Conservation (phyloP, 768 basidiomycete species). For the Zangia roseola region DNA sequence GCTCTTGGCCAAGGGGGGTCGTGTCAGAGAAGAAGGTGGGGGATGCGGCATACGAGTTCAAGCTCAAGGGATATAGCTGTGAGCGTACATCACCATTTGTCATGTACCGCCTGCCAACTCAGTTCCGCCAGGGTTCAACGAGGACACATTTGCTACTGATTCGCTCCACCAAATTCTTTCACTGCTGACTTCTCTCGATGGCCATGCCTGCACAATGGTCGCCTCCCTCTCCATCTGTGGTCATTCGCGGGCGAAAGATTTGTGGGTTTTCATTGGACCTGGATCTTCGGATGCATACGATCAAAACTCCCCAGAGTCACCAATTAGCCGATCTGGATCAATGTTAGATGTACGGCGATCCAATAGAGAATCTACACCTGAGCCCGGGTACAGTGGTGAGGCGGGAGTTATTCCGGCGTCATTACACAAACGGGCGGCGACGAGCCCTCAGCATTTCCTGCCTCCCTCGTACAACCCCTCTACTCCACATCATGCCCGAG, state of each 20-base stretch:
- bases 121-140: conserved; percentile 62
- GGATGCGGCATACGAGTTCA: conserved; percentile 74
- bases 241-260: conserved; percentile 70
- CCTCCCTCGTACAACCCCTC: conserved; percentile 15
- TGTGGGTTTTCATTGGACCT: conserved; percentile 75
- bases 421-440: conserved; percentile 32
- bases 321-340: conserved; percentile 35
- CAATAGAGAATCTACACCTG: conserved; percentile 33
- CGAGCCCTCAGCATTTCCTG: conserved; percentile 27
- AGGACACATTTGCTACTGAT: conserved; percentile 72
- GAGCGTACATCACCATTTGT: conserved; percentile 25
- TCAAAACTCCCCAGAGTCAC: conserved; percentile 34
- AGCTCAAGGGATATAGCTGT: conserved; percentile 81
- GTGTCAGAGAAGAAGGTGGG: conserved; percentile 75
- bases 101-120: conserved; percentile 17
- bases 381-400: conserved; percentile 25
- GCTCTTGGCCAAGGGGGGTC: conserved; percentile 78
- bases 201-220: conserved; percentile 64
- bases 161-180: conserved; percentile 70
- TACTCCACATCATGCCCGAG: conserved; percentile 32
- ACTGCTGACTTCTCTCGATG: conserved; percentile 64
- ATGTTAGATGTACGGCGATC: conserved; percentile 37
- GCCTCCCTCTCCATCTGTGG: conserved; percentile 70
- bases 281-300: conserved; percentile 31
- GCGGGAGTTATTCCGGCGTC: conserved; percentile 25